These are phyloP conservation scores for Aureobasidium vineae DNA, from an alignment of 2,329 filamentous ascomycete species.

Conservation along the genomic window DNA sequence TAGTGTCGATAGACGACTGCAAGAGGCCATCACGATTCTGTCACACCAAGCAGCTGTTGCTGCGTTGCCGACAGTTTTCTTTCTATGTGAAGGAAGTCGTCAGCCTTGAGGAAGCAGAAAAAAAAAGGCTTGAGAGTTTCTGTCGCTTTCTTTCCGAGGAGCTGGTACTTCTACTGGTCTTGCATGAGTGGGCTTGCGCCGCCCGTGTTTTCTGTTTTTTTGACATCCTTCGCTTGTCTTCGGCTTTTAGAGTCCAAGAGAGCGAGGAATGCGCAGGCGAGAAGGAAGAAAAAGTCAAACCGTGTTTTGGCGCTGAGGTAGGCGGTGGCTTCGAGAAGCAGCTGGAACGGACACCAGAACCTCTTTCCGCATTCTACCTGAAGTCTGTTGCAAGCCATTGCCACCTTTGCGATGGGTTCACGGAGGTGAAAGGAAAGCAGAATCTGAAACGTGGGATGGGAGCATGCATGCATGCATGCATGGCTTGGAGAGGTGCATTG, in stretches of 20 bases:
- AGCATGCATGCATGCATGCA: background rate
- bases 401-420: too few species aligned
- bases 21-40: background rate
- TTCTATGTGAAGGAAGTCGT: background rate
- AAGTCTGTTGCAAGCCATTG: background rate
- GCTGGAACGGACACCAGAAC: background rate
- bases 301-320: background rate
- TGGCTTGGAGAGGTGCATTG: background rate
- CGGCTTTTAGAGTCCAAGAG: background rate
- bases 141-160: conserved; percentile 1
- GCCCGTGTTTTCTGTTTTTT: background rate
- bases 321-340: background rate
- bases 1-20: background rate
- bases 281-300: background rate
- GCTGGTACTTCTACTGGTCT: conserved; percentile 3
- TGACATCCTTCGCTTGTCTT: background rate
- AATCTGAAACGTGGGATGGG: conserved; percentile 1
- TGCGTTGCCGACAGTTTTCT: background rate
- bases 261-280: background rate
- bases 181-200: conserved; percentile 19
- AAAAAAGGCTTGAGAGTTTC: background rate
- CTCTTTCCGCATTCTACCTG: background rate
- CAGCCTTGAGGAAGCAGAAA: background rate
- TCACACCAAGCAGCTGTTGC: background rate
- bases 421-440: background rate